These are phyloP conservation scores for Centella asiatica DNA, from an alignment of 129 eudicot genomes.

Conservation along the genomic window DNA sequence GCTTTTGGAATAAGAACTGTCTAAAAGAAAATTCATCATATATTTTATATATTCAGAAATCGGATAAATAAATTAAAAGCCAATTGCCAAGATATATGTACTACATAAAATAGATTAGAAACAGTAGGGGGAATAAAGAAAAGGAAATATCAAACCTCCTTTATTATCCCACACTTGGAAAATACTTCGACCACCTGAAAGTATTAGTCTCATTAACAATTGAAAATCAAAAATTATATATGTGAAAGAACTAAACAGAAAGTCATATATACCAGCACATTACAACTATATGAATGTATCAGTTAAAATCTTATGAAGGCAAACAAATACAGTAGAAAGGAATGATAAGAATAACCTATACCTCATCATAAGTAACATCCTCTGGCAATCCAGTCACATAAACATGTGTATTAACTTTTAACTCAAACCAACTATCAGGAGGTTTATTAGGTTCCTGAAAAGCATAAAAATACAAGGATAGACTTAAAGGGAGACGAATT, in stretches of 20 bases:
- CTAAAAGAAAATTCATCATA: too few species aligned
- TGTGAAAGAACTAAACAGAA: not conserved
- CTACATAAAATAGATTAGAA: not conserved
- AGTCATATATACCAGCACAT: not conserved
- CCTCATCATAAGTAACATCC: constrained; percentile 96
- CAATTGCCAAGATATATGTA: not conserved
- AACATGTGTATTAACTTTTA: constrained; percentile 89
- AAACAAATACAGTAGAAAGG: constrained; percentile 8
- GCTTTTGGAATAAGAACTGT: too few species aligned
- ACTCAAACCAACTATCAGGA: constrained; percentile 96
- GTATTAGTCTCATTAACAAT: constrained; percentile 18
- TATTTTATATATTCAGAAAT: too few species aligned
- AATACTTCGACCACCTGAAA: constrained; percentile 91
- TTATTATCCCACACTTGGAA: constrained; percentile 89
- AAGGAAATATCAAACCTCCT: constrained; percentile 51
- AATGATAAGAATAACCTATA: constrained; percentile 26
- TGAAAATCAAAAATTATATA: not conserved
- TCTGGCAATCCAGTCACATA: constrained; percentile 93
- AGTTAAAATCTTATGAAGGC: constrained; percentile 6
- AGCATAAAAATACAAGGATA: not conserved
- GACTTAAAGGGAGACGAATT: not conserved
- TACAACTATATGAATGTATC: too few species aligned
- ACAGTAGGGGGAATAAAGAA: not conserved
- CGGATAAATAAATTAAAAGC: not conserved
- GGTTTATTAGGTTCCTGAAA: constrained; percentile 85